Evolutionary conservation across 306 rosid species (phyloP).

Genomic region (Astragalus glycyphyllos): DNA sequence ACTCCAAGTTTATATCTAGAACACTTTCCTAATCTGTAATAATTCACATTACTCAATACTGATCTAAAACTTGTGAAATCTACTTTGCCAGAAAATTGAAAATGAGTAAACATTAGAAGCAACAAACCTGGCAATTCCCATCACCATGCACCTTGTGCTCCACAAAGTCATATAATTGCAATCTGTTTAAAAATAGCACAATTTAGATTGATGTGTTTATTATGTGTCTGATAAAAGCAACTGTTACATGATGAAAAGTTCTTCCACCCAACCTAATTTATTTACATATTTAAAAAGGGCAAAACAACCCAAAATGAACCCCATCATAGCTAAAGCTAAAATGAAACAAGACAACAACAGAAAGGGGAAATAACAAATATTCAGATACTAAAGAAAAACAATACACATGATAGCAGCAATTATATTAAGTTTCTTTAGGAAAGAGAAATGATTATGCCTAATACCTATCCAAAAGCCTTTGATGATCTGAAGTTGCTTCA

Average conservation of each 20-base stretch:
- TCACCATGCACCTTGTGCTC: slow-evolving; percentile 79
- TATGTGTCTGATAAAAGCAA: slow-evolving; percentile 26
- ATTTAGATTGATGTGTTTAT: slow-evolving; percentile 35
- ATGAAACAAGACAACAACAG: neutral
- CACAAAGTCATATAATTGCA: slow-evolving; percentile 69
- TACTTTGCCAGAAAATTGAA: slow-evolving; percentile 25
- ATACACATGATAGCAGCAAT: slow-evolving; percentile 29
- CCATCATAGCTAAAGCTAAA: slow-evolving; percentile 15
- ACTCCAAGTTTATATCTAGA: slow-evolving; percentile 12
- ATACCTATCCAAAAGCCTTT: slow-evolving; percentile 87
- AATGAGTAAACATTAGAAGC: slow-evolving; percentile 26
- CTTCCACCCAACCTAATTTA: slow-evolving; percentile 14
- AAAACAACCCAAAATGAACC: slow-evolving; percentile 12
- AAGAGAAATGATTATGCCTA: slow-evolving; percentile 24
- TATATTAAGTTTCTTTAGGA: slow-evolving; percentile 25
- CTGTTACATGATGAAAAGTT: slow-evolving; percentile 26
- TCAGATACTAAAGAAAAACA: slow-evolving; percentile 6
- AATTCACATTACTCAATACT: slow-evolving; percentile 25
- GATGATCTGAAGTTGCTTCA: slow-evolving; percentile 91
- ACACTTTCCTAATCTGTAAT: slow-evolving; percentile 15
- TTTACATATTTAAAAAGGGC: slow-evolving; percentile 4
- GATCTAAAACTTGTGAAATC: slow-evolving; percentile 30
- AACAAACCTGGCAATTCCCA: slow-evolving; percentile 91
- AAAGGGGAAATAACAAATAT: slow-evolving; percentile 16
- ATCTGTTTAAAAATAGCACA: slow-evolving; percentile 49